Conservation (phyloP, 306 rosid genomes). For the Prunus mume region DNA sequence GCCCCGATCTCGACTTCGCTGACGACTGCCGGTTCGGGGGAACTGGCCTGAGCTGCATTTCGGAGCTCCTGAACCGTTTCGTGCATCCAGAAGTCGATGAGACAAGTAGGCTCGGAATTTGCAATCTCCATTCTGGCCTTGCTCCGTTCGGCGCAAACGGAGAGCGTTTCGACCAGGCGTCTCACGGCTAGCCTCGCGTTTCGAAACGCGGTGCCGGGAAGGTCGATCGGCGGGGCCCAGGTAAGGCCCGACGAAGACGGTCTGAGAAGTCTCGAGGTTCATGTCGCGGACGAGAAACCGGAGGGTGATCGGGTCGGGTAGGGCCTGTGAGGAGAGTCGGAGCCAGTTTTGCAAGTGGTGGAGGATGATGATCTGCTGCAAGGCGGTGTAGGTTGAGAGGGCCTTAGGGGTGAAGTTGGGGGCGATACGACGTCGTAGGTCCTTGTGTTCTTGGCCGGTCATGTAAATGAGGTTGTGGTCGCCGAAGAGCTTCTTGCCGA, state of each 20-base stretch:
- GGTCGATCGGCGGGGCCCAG: constrained; percentile 48
- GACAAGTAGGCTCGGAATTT: constrained; percentile 54
- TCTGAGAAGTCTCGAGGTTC: constrained; percentile 82
- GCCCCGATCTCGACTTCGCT: constrained; percentile 56
- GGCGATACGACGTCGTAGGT: constrained; percentile 80
- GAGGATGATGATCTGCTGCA: constrained; percentile 76
- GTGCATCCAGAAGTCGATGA: constrained; percentile 88
- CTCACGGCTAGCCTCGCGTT: constrained; percentile 79
- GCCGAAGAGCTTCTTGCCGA: constrained; percentile 87
- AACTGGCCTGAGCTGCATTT: constrained; percentile 23
- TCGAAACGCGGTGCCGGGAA: constrained; percentile 74
- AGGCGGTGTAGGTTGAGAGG: constrained; percentile 60
- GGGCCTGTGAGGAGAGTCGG: constrained; percentile 8
- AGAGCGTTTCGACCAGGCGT: constrained; percentile 44
- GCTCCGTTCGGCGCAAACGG: constrained; percentile 46
- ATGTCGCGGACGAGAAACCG: constrained; percentile 64
- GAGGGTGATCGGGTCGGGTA: constrained; percentile 34
- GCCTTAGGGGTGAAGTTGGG: constrained; percentile 84
- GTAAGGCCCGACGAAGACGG: constrained; percentile 81
- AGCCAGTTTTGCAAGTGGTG: constrained; percentile 62
- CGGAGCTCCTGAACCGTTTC: constrained; percentile 47
- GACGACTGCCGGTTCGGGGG: constrained; percentile 26
- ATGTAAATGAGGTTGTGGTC: constrained; percentile 83
- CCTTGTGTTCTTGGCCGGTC: constrained; percentile 80
- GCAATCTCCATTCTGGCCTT: constrained; percentile 43